A percentile compares a stretch with the other conserved stretches of the same genome.
These are phyloP conservation scores for Claviceps capensis DNA, from an alignment of 2,329 filamentous ascomycete genomes.

Conservation along the genomic window DNA sequence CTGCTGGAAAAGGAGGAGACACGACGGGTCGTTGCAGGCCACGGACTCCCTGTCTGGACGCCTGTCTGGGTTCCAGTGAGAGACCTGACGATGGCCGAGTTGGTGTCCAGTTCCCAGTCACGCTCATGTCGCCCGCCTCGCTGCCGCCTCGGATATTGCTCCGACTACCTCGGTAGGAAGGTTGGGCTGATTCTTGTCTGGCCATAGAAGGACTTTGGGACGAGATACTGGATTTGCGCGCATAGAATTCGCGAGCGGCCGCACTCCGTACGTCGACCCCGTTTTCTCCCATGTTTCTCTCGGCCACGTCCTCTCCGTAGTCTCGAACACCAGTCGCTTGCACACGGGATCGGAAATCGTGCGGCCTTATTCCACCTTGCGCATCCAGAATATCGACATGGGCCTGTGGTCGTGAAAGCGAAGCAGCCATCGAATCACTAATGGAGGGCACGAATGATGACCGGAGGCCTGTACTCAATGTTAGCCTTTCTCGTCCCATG, in stretches of 20 bases:
- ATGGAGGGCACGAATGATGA: neutral
- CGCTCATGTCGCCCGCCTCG: conserved; percentile 1
- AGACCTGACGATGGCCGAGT: neutral
- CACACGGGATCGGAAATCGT: conserved; percentile 31
- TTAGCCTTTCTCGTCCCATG: neutral
- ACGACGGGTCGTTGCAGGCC: neutral
- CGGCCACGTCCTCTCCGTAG: conserved; percentile 48
- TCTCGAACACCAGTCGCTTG: conserved; percentile 33
- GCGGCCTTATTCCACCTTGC: conserved; percentile 24
- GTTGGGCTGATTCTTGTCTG: conserved; percentile 2
- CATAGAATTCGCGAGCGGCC: conserved; percentile 21
- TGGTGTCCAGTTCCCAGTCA: neutral
- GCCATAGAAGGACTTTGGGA: conserved; percentile 1
- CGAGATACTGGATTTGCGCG: neutral
- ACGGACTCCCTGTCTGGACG: neutral
- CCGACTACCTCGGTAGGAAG: neutral
- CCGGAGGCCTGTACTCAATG: neutral
- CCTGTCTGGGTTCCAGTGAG: neutral
- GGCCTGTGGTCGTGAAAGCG: neutral
- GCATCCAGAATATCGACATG: conserved; percentile 15
- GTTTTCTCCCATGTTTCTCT: conserved; percentile 36
- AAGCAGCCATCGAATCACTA: neutral
- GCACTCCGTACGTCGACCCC: conserved; percentile 17
- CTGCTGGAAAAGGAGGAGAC: neutral
- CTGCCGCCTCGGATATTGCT: neutral